A percentile compares a stretch with the other conserved stretches of the same genome.
phyloP scores from a whole-genome alignment of 192 early-diverging fungal species.

The Umbelopsis sp. region DNA sequence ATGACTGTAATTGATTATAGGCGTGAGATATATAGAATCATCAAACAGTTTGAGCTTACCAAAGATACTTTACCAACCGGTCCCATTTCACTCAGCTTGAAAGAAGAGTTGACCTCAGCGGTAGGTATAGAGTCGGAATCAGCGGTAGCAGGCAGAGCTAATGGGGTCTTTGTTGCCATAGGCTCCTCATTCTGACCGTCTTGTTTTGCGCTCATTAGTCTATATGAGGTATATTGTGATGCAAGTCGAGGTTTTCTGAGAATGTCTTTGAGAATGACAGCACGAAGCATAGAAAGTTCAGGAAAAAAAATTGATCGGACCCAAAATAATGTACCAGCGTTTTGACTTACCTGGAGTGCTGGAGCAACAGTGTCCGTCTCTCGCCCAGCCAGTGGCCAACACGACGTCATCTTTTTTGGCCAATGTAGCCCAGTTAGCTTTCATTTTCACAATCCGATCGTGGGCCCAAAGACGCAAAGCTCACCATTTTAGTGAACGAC shows the following conservation, averaged over 20 bases:
- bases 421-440: no score
- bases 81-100: constrained; percentile 45
- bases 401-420: no score
- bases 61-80: constrained; percentile 42
- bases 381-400: no score
- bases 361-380: background rate
- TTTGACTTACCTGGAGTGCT: background rate
- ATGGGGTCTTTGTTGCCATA: constrained; percentile 23
- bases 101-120: constrained; percentile 41
- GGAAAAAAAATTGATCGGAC: no score
- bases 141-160: constrained; percentile 46
- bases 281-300: no score
- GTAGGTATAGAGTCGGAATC: constrained; percentile 24
- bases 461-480: background rate
- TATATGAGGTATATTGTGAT: background rate
- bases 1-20: constrained; percentile 36
- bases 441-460: background rate
- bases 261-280: background rate
- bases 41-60: background rate
- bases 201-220: constrained; percentile 3
- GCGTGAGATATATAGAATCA: background rate
- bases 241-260: background rate
- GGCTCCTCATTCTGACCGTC: background rate
- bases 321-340: no score
- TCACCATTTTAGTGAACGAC: background rate